Evolutionary conservation across 2,329 filamentous ascomycete genomes (phyloP), one percentile per base, ranked within the genome.

Genomic region (Fusarium mangiferae): DNA sequence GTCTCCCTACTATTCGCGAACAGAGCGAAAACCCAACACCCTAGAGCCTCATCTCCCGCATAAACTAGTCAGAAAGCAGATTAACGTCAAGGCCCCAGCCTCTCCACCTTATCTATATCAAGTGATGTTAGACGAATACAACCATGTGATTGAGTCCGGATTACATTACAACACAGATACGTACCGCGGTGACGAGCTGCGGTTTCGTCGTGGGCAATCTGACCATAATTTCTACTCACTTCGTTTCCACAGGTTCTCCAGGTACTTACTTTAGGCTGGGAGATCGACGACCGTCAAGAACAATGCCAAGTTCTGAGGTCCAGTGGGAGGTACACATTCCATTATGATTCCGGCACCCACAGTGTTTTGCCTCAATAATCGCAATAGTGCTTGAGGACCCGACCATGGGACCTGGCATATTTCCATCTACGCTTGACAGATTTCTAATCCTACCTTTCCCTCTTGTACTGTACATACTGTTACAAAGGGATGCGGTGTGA

Each of bases 81-180:
- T 69, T 73, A 73, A 76, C 44, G 48, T 66, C 70, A 51, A 75
- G 65, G 73, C 59, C 56, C 63, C 46, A 41, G 55, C 61, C 58
- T 70, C 42, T 65, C 55, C 62, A 62, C 61, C 72, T 72, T 77
- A 68, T 51, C 76, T 75, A 49, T 39, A 77, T 75, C 30, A 46
- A 76, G 76, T 68, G 72, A 78, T 77, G 66, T 78, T 78, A 78
- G 51, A 78, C 76, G 76, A 78, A 62, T 38, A 51, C 51, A 45
- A 66, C 76, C 76, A 75, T 77, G 76, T 75, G 76, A 77, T 62
- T 57, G 60, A 70, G 70, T 76, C 58, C n/a, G 14, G 41, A 51
- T n/a, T 36, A n/a, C 35, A 48, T 41, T 41, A 36, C 54, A 22
- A 46, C 26, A 15, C 24, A 64, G 24, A 56, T 65, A 65, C 58